phyloP scores from a whole-genome alignment of 1,284 basidiomycete species.

The Butyriboletus appendiculatus region DNA sequence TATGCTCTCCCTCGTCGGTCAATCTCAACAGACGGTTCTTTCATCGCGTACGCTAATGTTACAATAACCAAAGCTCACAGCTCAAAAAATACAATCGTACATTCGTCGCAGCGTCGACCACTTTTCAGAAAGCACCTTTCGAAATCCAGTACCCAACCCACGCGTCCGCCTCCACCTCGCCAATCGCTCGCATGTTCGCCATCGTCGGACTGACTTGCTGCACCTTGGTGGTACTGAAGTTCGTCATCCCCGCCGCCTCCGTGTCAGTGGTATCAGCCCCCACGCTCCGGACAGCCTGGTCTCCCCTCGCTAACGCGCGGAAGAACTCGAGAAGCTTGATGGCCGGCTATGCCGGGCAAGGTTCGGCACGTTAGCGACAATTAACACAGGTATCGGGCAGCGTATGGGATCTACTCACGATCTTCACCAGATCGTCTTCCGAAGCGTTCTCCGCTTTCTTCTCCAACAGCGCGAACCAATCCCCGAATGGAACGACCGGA shows the following conservation, averaged over 20 bases:
- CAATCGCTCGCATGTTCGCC: slow-evolving; percentile 23
- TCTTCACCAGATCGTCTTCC: slow-evolving; percentile 14
- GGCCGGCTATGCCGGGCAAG: slow-evolving; percentile 19
- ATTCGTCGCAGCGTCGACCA: no score
- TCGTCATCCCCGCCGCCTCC: slow-evolving; percentile 23
- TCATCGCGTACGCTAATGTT: neutral
- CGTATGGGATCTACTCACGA: slow-evolving; percentile 19
- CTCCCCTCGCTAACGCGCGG: slow-evolving; percentile 16
- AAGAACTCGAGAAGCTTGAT: slow-evolving; percentile 34
- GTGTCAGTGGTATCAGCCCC: neutral
- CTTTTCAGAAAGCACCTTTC: slow-evolving; percentile 15
- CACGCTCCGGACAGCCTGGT: slow-evolving; percentile 6
- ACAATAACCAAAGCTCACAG: neutral
- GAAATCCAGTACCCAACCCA: slow-evolving; percentile 32
- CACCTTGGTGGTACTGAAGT: slow-evolving; percentile 20
- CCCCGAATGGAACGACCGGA: slow-evolving; percentile 21
- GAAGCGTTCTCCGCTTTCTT: slow-evolving; percentile 18
- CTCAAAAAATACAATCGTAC: neutral
- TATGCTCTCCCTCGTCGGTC: no score
- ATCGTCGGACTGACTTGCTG: slow-evolving; percentile 22
- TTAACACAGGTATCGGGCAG: no score
- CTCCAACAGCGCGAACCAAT: slow-evolving; percentile 29
- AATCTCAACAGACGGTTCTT: no score
- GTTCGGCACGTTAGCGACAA: neutral
- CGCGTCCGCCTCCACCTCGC: slow-evolving; percentile 19